Base-by-base conservation (phyloP, 306 rosid genomes). In the Spatholobus suberectus region DNA sequence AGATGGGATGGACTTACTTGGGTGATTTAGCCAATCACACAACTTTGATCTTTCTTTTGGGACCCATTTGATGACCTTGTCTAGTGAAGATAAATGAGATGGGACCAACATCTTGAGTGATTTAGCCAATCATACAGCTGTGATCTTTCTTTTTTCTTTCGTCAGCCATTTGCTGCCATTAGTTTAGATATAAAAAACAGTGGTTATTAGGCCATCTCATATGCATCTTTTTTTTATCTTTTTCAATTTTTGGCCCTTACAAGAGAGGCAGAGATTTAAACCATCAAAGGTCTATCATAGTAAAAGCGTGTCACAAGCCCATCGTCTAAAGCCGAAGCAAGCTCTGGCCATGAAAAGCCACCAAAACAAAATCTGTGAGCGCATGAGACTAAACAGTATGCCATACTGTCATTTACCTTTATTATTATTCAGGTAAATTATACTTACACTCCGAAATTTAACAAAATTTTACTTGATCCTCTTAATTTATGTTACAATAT, bases 11-110 rank as follows among this genome's bases (percentile, higher is more conserved):
- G 65, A 58, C 13, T 59, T 62, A 4, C 26, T 72, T 59, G 38
- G 26, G 70, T 65, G 67, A 82, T 66, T 65, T 82, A 82, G 41
- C 81, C 76, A 82, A 74, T 82, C 85, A 74, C 27, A 5, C 49
- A 26, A 18, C 49, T 52, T 38, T 17, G 8, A 38, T 29, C 37
- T 54, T 35, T 34, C 20, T 9, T 73, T 35, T 20, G 27, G 77
- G 77, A 51, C 61, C 75, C 75, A 37, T 73, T 80, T 43, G 6
- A n/a, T 17, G 43, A 18, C 43, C 4, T 49, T 55, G 37, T 81
- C 61, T 51, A 74, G 73, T 52, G 68, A 74, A 52, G 26, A 18
- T 35, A 47, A 10, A 34, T 43, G 26, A 18, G 14, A 80, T 57
- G 83, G 73, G 84, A 23, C 66, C 79, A 27, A 41, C 7, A 18